Percentiles rank a stretch among this genome's conserved stretches.
Conservation (phyloP, 306 rosid species). For the Citrullus amarus region DNA sequence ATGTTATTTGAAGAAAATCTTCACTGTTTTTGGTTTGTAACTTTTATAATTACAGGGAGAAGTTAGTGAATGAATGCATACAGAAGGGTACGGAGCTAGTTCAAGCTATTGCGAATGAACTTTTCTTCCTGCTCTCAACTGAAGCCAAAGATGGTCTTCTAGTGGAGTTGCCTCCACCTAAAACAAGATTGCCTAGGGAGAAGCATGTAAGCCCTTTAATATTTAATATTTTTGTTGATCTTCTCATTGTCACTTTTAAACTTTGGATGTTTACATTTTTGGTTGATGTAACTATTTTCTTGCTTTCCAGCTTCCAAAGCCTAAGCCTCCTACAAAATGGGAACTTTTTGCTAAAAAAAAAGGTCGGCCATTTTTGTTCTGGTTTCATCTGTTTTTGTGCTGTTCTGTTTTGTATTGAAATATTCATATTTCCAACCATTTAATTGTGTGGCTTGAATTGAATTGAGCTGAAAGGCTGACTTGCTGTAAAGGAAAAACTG, state of each 20-base stretch:
- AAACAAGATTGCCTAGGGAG: conserved; percentile 63
- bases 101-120: conserved; percentile 57
- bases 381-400: not conserved
- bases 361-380: conserved; percentile 29
- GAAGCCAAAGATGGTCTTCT: conserved; percentile 74
- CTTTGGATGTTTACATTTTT: not conserved
- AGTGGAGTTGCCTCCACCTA: conserved; percentile 52
- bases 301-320: conserved; percentile 59
- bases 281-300: not conserved
- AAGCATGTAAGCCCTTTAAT: conserved; percentile 45
- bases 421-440: not conserved
- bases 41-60: conserved; percentile 28
- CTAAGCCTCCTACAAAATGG: conserved; percentile 87
- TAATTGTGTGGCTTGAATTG: not conserved
- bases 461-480: not conserved
- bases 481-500: not conserved
- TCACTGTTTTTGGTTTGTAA: not conserved
- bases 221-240: not conserved
- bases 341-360: conserved; percentile 59
- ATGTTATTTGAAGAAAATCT: not conserved
- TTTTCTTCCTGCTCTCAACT: conserved; percentile 55
- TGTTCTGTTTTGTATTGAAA: not conserved
- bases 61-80: conserved; percentile 46
- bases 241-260: not conserved
- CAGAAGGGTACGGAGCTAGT: conserved; percentile 60